Evolutionary conservation across 2,329 filamentous ascomycete species (phyloP), one percentile per base, ranked within the genome.

Genomic region (Pseudogymnoascus sp.): DNA sequence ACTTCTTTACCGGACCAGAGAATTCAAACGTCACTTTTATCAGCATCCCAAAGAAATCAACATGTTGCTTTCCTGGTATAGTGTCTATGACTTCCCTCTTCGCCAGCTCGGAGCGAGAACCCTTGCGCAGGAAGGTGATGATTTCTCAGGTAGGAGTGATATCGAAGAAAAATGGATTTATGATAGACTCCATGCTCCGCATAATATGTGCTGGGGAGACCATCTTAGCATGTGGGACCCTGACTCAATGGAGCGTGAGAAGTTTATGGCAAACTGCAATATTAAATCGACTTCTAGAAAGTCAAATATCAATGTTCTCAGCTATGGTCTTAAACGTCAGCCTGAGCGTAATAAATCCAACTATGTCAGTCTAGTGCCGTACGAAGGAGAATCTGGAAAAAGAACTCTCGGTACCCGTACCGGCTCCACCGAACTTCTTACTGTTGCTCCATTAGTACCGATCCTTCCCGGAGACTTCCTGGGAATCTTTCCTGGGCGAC

Each of bases 111-210:
- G 60, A n/a, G 4, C 35, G 1, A 62, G 64, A n/a, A 60, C 60
- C 15, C 35, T 65, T 18, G 55, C 61, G 13, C 2, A 65, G 42
- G 63, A 65, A 63, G 63, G 25, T 10, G 39, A 48, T 45, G 58
- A 66, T 61, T 67, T 64, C 42, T 67, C 65, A 25, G 63, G 65
- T 3, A 66, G 61, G 25, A 60, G 62, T 63, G 55, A 67, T 18
- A 66, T 66, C 25, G 37, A 66, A 52, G 63, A 67, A 13, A 25
- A 63, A 27, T 33, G 59, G 35, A 64, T 67, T 35, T 63, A 33
- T 58, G 31, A 66, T 5, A 65, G 65, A 65, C 65, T 67, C 31
- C 62, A 55, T 61, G 37, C 40, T 40, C n/a, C 36, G 36, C 29
- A 62, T 36, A 58, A 42, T 21, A 25, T 52, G 9, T 25, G 21